phyloP scores from a whole-genome alignment of 2,329 filamentous ascomycete species.

The Alternaria viburni region DNA sequence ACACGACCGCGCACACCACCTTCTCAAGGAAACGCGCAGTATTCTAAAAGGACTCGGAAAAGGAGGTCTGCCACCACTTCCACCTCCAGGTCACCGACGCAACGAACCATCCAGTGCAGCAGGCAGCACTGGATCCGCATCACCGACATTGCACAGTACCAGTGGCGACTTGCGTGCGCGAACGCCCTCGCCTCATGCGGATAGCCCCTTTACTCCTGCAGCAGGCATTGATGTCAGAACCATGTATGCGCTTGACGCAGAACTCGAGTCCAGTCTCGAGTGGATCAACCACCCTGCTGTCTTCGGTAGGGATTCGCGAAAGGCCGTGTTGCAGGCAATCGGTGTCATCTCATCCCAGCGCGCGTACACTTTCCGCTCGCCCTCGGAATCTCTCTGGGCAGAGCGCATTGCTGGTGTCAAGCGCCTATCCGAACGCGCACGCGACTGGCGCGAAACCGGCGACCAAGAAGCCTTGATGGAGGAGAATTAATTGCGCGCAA shows the following conservation, averaged over 20 bases:
- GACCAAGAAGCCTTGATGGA: constrained; percentile 70
- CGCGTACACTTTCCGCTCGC: constrained; percentile 89
- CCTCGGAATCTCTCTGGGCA: constrained; percentile 89
- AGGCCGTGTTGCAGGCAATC: constrained; percentile 94
- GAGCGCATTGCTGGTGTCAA: constrained; percentile 81
- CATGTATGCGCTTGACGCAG: constrained; percentile 85
- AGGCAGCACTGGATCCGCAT: constrained; percentile 46
- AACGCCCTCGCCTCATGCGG: constrained; percentile 47
- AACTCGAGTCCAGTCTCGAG: constrained; percentile 87
- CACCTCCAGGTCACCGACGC: constrained; percentile 60
- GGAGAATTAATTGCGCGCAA: constrained; percentile 47
- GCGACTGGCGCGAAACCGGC: constrained; percentile 89
- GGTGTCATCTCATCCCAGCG: constrained; percentile 95
- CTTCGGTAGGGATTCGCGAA: constrained; percentile 90
- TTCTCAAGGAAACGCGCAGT: constrained; percentile 89
- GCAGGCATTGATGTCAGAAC: constrained; percentile 83
- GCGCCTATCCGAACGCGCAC: constrained; percentile 78
- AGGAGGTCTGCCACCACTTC: constrained; percentile 88
- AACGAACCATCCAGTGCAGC: constrained; percentile 50
- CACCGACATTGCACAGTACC: constrained; percentile 49
- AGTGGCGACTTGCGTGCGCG: constrained; percentile 41
- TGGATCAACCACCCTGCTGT: constrained; percentile 98
- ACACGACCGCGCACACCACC: constrained; percentile 90
- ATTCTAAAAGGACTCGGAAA: constrained; percentile 97
- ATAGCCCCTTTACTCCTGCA: constrained; percentile 62